Evolutionary conservation across 1,284 basidiomycete genomes (phyloP).

Genomic region (Apiotrichum sp.): DNA sequence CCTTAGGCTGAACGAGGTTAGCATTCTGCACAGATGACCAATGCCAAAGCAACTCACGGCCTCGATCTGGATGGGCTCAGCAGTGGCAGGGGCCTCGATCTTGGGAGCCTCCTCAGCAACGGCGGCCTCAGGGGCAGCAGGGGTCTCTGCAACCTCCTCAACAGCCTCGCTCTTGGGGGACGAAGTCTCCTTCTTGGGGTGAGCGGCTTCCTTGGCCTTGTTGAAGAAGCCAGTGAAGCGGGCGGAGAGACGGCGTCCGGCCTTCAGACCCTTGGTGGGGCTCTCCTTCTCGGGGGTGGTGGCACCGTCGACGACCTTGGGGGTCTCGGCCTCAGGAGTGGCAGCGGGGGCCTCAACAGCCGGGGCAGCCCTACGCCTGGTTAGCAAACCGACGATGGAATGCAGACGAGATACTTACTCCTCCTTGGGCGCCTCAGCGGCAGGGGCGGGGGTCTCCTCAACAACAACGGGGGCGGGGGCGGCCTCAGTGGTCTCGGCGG

Average conservation of each 20-base stretch:
- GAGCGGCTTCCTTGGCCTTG: slow-evolving; percentile 28
- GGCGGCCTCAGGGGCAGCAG: slow-evolving; percentile 6
- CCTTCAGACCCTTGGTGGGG: slow-evolving; percentile 30
- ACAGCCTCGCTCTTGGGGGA: slow-evolving; percentile 6
- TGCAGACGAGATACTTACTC: slow-evolving; percentile 20
- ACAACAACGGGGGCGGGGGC: slow-evolving; percentile 11
- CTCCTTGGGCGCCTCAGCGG: slow-evolving; percentile 27
- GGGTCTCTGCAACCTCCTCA: slow-evolving; percentile 9
- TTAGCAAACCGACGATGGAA: neutral
- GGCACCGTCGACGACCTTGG: slow-evolving; percentile 4
- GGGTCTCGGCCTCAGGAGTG: neutral
- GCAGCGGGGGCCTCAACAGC: slow-evolving; percentile 13
- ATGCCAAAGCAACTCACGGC: slow-evolving; percentile 25
- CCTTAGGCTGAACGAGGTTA: slow-evolving; percentile 24
- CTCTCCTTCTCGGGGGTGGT: slow-evolving; percentile 9
- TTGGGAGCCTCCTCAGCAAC: slow-evolving; percentile 36
- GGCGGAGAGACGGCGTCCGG: slow-evolving; percentile 40
- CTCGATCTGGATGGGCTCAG: slow-evolving; percentile 41
- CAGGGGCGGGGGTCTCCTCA: slow-evolving; percentile 13
- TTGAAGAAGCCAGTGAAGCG: slow-evolving; percentile 37
- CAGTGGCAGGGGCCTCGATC: slow-evolving; percentile 31
- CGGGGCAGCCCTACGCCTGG: slow-evolving; percentile 19
- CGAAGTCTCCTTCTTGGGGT: slow-evolving; percentile 23
- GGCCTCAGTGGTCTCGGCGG: slow-evolving; percentile 10
- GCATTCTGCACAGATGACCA: neutral